Evolutionary conservation across 257 asterid species (phyloP), one percentile per base, ranked within the genome.

Genomic region (Solanum bukasovii): DNA sequence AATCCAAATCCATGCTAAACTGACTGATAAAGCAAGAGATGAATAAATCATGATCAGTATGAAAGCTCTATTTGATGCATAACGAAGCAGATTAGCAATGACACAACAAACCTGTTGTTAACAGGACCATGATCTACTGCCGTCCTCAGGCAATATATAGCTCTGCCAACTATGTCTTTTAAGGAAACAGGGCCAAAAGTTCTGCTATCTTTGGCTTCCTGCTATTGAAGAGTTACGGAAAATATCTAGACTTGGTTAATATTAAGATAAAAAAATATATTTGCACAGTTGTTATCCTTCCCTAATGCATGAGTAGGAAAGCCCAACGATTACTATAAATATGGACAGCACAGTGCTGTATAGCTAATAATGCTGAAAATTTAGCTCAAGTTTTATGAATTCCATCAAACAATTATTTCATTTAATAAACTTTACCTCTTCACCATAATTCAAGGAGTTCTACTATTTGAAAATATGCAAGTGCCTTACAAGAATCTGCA

Each of bases 121-220:
- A 95, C 93, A 72, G 96, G 96, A 73, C 98, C 98, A 67, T 96
- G 98, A 89, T 95, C 98, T 79, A 92, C 95, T 8, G 97, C 98
- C 42, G 89, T 93, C 88, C 94, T 93, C 59, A 96, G 93, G 91
- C 94, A 93, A 89, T 96, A 96, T 88, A 96, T 90, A 88, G 90
- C 98, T 89, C 98, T 90, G 73, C 98, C 98, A 44, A 95, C 90
- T 86, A 96, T 94, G 93, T 88, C 89, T 34, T 91, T 88, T 94
- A 93, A 92, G 46, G 93, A 88, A 84, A 96, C 92, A n/a, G 98
- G 98, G 31, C 98, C 98, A 92, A 96, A 96, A 10, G 94, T 88
- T 31, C 98, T 94, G 90, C 98, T 96, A 87, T 96, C 98, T 34
- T 93, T 89, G 37, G 95, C 96, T 82, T 94, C 98, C 98, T 96